Evolutionary conservation across 1,284 basidiomycete genomes (phyloP).

Genomic region (Fomitopsis palustris): DNA sequence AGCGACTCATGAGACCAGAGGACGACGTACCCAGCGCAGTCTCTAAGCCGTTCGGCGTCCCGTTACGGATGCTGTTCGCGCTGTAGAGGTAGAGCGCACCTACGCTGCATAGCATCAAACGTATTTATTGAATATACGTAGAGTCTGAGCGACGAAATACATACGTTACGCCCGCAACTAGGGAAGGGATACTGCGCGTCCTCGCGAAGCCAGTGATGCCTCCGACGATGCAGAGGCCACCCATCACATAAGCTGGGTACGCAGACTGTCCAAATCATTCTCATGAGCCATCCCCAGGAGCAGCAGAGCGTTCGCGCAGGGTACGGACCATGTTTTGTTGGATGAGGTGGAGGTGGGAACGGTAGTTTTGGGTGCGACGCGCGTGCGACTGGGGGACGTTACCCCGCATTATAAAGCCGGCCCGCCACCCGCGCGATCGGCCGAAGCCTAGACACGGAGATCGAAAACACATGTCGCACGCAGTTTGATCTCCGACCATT

Average conservation of each 20-base stretch:
- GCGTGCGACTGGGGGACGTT: conserved; percentile 2
- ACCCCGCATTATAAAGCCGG: conserved; percentile 12
- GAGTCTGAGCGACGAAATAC: conserved; percentile 36
- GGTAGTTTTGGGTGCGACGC: not conserved
- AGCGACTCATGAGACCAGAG: not conserved
- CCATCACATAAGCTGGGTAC: conserved; percentile 78
- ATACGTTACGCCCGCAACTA: conserved; percentile 76
- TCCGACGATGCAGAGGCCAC: conserved; percentile 73
- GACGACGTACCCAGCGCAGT: conserved; percentile 62
- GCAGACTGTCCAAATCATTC: conserved; percentile 57
- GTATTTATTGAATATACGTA: no score
- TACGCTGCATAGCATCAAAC: not conserved
- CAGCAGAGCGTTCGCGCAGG: not conserved
- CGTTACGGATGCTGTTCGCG: conserved; percentile 70
- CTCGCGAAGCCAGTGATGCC: conserved; percentile 69
- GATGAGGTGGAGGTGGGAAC: not conserved
- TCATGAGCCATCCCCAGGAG: not conserved
- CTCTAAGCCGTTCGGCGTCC: conserved; percentile 70
- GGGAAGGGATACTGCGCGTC: conserved; percentile 72
- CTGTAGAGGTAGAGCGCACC: conserved; percentile 63
- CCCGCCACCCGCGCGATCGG: conserved; percentile 5
- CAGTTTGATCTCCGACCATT: no score
- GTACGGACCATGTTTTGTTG: conserved; percentile 14
- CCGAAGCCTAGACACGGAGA: conserved; percentile 7
- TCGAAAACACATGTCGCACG: no score